These are phyloP conservation scores for Fraxinus greggii DNA, from an alignment of 305 asterid species.

Conservation along the genomic window DNA sequence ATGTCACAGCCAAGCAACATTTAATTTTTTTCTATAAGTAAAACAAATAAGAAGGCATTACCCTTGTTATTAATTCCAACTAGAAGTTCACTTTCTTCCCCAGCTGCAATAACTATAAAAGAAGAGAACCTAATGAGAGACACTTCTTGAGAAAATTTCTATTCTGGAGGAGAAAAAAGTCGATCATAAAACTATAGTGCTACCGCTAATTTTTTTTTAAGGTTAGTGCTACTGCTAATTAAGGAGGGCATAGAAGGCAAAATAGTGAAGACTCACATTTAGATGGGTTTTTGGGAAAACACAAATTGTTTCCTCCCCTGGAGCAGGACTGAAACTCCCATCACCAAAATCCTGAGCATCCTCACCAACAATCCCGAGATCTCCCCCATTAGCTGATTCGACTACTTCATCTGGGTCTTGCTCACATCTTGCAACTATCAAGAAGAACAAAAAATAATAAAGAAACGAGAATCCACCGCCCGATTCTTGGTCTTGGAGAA, in stretches of 20 bases:
- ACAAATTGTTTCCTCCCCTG: conserved; percentile 76
- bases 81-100: conserved; percentile 85
- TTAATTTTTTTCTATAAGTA: not conserved
- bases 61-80: conserved; percentile 91
- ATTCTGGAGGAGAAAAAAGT: not conserved
- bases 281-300: conserved; percentile 88
- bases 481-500: no score
- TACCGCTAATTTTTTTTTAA: not conserved
- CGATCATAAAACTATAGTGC: not conserved
- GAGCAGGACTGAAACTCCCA: conserved; percentile 69
- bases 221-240: not conserved
- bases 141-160: not conserved
- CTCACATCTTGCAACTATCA: conserved; percentile 69
- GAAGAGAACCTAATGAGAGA: conserved; percentile 21
- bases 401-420: conserved; percentile 56
- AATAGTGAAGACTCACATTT: conserved; percentile 48
- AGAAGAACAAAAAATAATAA: conserved; percentile 9
- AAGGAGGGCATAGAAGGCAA: not conserved
- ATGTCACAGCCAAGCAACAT: not conserved
- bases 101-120: conserved; percentile 68
- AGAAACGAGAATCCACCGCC: not conserved
- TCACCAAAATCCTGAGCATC: conserved; percentile 69
- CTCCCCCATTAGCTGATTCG: conserved; percentile 53
- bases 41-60: conserved; percentile 33
- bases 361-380: conserved; percentile 84